A percentile compares a stretch with the other conserved stretches of the same genome.
Conservation (phyloP, 225 moss, liverwort and hornwort genomes). For the Sphagnum tenellum region DNA sequence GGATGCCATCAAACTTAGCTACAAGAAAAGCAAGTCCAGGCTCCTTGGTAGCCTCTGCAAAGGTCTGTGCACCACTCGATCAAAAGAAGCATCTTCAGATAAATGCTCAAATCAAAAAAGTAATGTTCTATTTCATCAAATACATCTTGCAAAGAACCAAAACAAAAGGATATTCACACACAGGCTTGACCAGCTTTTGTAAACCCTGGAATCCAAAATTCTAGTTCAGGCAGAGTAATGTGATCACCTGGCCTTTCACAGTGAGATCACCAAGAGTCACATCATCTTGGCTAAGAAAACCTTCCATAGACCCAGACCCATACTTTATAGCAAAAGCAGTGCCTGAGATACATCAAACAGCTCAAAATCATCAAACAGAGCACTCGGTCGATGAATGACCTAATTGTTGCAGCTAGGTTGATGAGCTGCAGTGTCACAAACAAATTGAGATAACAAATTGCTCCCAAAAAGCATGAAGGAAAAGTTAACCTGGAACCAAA, state of each 20-base stretch:
- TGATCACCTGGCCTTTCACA: conserved; percentile 64
- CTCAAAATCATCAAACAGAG: neutral
- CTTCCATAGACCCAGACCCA: conserved; percentile 76
- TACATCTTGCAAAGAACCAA: too few relatives aligned
- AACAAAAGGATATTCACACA: too few relatives aligned
- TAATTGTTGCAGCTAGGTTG: neutral
- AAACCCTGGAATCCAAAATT: too few relatives aligned
- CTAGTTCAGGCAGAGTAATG: too few relatives aligned
- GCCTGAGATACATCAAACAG: conserved; percentile 21
- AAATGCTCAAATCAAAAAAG: too few relatives aligned
- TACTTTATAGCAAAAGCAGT: conserved; percentile 75
- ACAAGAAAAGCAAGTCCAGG: conserved; percentile 72
- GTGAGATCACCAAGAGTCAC: conserved; percentile 60
- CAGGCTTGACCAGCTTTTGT: too few relatives aligned
- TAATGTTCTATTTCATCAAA: too few relatives aligned
- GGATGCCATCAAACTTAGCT: conserved; percentile 84
- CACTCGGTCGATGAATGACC: neutral
- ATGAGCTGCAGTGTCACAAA: too few relatives aligned
- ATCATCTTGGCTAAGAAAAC: conserved; percentile 77
- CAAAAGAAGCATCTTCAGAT: too few relatives aligned
- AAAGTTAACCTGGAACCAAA: neutral
- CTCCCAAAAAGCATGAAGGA: neutral
- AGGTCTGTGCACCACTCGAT: conserved; percentile 25
- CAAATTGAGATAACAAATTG: neutral
- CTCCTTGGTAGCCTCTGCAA: conserved; percentile 90